Conservation (phyloP, 768 basidiomycete species). For the Lanmaoa rubissima region DNA sequence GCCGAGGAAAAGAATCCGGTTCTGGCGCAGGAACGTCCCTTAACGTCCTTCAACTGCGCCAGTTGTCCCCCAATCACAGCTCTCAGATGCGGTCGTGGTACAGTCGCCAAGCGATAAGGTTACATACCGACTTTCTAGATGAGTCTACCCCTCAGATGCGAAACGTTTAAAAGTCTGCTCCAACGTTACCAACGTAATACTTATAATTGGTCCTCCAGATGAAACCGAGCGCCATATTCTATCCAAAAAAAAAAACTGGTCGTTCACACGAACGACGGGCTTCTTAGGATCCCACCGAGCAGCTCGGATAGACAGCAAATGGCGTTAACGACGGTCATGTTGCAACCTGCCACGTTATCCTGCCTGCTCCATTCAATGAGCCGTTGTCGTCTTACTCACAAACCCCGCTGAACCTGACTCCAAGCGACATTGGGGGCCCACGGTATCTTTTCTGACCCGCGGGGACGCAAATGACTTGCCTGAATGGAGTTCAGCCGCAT, state of each 20-base stretch:
- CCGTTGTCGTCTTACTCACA: conserved; percentile 3
- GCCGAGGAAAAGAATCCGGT: not conserved
- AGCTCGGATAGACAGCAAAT: conserved; percentile 7
- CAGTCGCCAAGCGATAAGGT: conserved; percentile 4
- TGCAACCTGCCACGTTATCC: conserved; percentile 10
- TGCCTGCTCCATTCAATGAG: conserved; percentile 7
- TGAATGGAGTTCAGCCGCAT: conserved; percentile 5
- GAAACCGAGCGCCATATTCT: not conserved
- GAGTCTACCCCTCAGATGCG: not conserved
- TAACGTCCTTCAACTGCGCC: not conserved
- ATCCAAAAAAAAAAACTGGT: not conserved
- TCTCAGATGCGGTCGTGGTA: not conserved
- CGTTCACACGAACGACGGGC: conserved; percentile 16
- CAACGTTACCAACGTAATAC: conserved; percentile 16
- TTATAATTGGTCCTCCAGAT: not conserved
- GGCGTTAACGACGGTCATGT: conserved; percentile 3
- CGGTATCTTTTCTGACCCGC: conserved; percentile 7
- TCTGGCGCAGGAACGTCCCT: not conserved
- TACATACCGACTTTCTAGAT: not conserved
- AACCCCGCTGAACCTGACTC: conserved; percentile 17
- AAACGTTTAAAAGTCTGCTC: conserved; percentile 15
- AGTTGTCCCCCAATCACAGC: not conserved
- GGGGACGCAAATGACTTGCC: conserved; percentile 1
- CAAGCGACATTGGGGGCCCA: conserved; percentile 4
- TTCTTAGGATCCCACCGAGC: conserved; percentile 7